Conservation (phyloP, 345 rosid species). For the Populus simonii region DNA sequence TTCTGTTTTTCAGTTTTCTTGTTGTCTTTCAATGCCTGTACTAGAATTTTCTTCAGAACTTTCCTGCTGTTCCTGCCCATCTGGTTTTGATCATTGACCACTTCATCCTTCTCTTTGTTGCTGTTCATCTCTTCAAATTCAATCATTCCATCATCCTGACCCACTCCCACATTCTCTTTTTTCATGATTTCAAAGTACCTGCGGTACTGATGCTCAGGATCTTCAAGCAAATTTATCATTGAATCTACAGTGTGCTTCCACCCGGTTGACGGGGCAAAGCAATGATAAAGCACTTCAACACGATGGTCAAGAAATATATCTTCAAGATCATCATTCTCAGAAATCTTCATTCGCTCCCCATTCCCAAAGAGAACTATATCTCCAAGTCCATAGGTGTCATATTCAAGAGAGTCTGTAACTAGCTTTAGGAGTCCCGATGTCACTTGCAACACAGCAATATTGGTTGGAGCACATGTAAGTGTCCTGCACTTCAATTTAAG, state of each 20-base stretch:
- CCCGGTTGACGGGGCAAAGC: slow-evolving; percentile 28
- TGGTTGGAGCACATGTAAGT: slow-evolving; percentile 52
- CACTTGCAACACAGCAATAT: slow-evolving; percentile 43
- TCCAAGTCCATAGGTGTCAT: slow-evolving; percentile 30
- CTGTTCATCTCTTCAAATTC: background rate
- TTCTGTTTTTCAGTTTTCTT: background rate
- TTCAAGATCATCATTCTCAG: slow-evolving; percentile 19
- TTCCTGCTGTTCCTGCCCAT: background rate
- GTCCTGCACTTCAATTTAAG: slow-evolving; percentile 39
- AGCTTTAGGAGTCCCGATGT: slow-evolving; percentile 27
- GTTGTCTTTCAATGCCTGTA: background rate
- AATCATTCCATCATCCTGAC: background rate
- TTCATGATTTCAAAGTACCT: background rate
- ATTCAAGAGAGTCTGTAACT: slow-evolving; percentile 13
- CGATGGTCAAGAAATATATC: slow-evolving; percentile 42
- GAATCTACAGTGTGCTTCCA: slow-evolving; percentile 32
- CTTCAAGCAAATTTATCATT: slow-evolving; percentile 34
- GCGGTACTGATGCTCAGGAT: slow-evolving; percentile 15
- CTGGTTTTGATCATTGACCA: background rate
- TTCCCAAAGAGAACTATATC: slow-evolving; percentile 47
- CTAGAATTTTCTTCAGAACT: background rate
- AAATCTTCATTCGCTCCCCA: slow-evolving; percentile 30
- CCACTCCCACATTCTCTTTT: background rate
- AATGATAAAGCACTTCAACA: slow-evolving; percentile 17
- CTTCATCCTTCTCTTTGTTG: background rate